These are phyloP conservation scores for Petrea volubilis DNA, from an alignment of 257 asterid genomes.

Conservation along the genomic window DNA sequence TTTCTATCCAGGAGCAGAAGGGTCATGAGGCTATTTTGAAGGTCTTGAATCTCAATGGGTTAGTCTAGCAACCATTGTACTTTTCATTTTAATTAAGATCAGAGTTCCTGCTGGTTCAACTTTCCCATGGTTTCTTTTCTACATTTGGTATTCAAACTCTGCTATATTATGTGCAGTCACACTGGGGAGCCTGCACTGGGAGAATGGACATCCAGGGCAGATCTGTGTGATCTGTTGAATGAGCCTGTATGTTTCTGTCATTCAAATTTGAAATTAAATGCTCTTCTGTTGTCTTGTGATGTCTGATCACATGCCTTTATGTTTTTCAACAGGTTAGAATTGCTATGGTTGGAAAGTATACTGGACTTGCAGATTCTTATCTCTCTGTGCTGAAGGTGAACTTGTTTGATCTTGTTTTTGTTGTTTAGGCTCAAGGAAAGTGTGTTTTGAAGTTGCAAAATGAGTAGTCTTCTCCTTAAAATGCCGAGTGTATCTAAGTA, in stretches of 20 bases:
- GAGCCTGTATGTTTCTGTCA: conserved; percentile 63
- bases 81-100: conserved; percentile 11
- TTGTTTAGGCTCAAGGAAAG: conserved; percentile 11
- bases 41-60: conserved; percentile 74
- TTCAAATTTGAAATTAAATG: conserved; percentile 6
- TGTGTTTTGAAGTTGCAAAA: neutral
- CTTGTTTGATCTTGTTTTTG: conserved; percentile 6
- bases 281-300: conserved; percentile 12
- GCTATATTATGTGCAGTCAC: conserved; percentile 39
- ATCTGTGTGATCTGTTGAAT: conserved; percentile 61
- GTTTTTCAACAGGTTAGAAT: conserved; percentile 56
- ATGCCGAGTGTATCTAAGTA: neutral
- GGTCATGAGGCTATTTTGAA: conserved; percentile 90
- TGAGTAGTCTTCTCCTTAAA: neutral
- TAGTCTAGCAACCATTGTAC: conserved; percentile 31
- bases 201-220: conserved; percentile 86
- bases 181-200: conserved; percentile 62
- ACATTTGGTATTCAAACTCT: neutral
- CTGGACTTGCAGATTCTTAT: conserved; percentile 77
- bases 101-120: conserved; percentile 3
- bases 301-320: conserved; percentile 12
- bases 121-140: conserved; percentile 1
- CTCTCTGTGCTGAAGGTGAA: conserved; percentile 76
- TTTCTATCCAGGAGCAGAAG: conserved; percentile 69
- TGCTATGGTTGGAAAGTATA: conserved; percentile 90